Evolutionary conservation across 768 basidiomycete species (phyloP), one percentile per base, ranked within the genome.

Genomic region (Amanita exitialis): DNA sequence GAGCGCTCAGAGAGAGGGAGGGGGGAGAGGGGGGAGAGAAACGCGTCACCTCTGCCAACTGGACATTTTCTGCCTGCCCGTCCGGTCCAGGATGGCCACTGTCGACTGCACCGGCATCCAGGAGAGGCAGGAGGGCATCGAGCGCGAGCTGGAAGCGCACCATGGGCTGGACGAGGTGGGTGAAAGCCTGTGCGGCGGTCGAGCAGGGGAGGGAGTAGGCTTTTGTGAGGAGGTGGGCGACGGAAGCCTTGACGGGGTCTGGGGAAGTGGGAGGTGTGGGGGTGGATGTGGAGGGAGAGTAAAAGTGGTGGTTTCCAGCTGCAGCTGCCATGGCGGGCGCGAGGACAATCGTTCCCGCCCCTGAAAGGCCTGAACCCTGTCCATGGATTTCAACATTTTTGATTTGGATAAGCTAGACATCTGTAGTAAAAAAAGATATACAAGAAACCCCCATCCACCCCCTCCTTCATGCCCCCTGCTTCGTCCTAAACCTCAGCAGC

Each of bases 141-240:
- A 90, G 77, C 61, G 86, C 86, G 66, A 89, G 77, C 73, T 88
- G 86, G 67, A 90, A 90, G 56, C 86, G 79, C 67, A 83, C 76
- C 46, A 77, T 80, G 18, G 82, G 81, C 62, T 83, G 84, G 18
- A 89, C 83, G 52, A 87, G 77, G 64, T 86, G 83, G 32, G 73
- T 68, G 64, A 87, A 90, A 0, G 85, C 82, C 59, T 83, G 78
- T 38, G 83, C 82, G 6, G 82, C 86, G 13, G 83, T 81, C 49
- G 84, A 86, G 67, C 87, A 90, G 37, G 87, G 84, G 52, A 86
- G 68, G 54, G 78, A 71, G 65, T 78, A 79, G 7, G 83, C 84
- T 63, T 73, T 74, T 28, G 77, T 69, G 55, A 90, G 72, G 37
- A 90, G 71, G 60, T 86, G 82, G 57, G 69, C 72, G 50, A 89